Evolutionary conservation across 2,329 filamentous ascomycete genomes (phyloP), one percentile per base, ranked within the genome.

Genomic region (Fusarium sp.): DNA sequence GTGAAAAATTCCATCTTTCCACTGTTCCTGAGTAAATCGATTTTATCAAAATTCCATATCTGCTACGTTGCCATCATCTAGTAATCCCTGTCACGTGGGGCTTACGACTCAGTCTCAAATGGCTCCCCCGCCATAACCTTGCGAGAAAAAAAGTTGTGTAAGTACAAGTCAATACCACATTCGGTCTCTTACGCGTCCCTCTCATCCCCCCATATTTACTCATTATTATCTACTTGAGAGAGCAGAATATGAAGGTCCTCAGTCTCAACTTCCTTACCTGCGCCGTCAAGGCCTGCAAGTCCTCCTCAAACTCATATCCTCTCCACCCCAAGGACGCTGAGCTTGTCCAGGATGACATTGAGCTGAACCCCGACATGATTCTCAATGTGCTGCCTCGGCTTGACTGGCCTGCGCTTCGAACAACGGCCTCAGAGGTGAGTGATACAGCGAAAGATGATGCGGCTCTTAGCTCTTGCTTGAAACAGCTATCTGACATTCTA

Each of bases 191-290:
- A n/a, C 11, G 42, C 37, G 19, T 21, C 36, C 47, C n/a, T 17
- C 27, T 13, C 27, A 19, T 33, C 36, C 37, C 27, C 21, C 27
- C 7, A 13, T 21, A 14, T 15, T 29, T 29, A 10, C 21, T 3
- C 6, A 4, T 29, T n/a, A n/a, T n/a, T 35, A 7, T 44, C 23
- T 3, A 13, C 29, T 15, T 23, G 27, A 21, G 25, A 23, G 4
- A 11, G 15, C 4, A 21, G 1, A 39, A 61, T 23, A 99, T 99
- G 95, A 98, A 98, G 78, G 82, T 98, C 62, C 86, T 98, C 48
- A 97, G 93, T 59, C 88, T 96, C 71, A 98, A 98, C 79, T 99
- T 99, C 78, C 82, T 98, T 65, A 95, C 92, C 71, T 99, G 95
- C 82, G 94, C 95, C 61, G 90, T 96, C 74, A 98, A 97, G 82